Evolutionary conservation across 257 asterid species (phyloP), one percentile per base, ranked within the genome.

Genomic region (Rehmannia glutinosa): DNA sequence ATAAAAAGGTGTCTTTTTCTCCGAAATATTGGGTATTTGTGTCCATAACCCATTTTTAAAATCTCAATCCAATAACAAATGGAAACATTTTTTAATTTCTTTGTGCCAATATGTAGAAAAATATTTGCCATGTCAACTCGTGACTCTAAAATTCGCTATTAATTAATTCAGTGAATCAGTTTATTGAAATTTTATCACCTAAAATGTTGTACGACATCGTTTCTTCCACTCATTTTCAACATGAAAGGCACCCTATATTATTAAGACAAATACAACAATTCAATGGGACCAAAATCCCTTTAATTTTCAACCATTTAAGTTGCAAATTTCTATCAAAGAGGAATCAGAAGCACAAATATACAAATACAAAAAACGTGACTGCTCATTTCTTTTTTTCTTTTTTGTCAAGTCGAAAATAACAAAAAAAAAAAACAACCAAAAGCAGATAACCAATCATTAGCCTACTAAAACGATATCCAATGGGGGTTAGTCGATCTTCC

Each of bases 371-470:
- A 39, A 17, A 3, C 7, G 8, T 47, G 27, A 19, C 1, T 11
- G 15, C 8, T 32, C 47, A 11, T 11, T 41, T 12, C 1, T 36
- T 36, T 10, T 1, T 36, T 36, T 36, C 7, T 10, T 36, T 21
- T 33, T 49, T 13, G 62, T 33, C 64, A 12, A 1, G 38, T 63
- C 19, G 28, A 30, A 61, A 63, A 16, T 63, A 28, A 16, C 1
- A 63, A 32, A 28, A n/a, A 17, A 33, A 7, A 45, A 46, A 16
- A 1, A 16, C 30, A 30, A 33, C 9, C n/a, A 11, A 1, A 7
- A 27, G 8, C 72, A 60, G 69, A 60, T 77, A 71, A 75, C 67
- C 77, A 81, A 79, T 32, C 8, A 70, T n/a, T n/a, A n/a, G n/a
- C n/a, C n/a, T n/a, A n/a, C n/a, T n/a, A n/a, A n/a, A n/a, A n/a